Conservation (phyloP, 331 rosid genomes). For the Prunus yedoensis region DNA sequence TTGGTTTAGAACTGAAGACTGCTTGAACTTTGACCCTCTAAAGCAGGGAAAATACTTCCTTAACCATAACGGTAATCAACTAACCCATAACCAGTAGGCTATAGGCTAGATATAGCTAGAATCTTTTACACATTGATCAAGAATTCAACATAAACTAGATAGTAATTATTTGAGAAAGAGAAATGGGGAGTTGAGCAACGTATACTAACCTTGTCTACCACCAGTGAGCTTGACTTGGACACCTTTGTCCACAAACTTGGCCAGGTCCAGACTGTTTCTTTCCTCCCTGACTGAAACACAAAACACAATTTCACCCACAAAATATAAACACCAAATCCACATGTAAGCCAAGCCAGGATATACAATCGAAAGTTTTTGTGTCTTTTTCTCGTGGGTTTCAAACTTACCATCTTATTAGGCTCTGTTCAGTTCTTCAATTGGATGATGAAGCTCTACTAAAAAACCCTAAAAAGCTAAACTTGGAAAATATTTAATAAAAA, state of each 20-base stretch:
- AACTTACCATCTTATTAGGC: constrained; percentile 28
- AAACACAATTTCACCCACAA: neutral
- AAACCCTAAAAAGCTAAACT: neutral
- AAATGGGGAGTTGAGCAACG: neutral
- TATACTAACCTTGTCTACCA: constrained; percentile 54
- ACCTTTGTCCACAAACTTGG: constrained; percentile 71
- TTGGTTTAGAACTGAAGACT: too few relatives aligned
- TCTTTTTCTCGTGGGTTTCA: neutral
- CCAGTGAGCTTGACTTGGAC: constrained; percentile 72
- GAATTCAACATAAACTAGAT: neutral
- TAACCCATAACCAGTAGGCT: too few relatives aligned
- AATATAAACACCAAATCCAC: neutral
- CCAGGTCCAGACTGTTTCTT: constrained; percentile 67
- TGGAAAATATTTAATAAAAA: neutral
- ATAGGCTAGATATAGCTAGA: too few relatives aligned
- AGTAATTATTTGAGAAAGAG: neutral
- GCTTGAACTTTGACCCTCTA: too few relatives aligned
- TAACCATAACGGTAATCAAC: too few relatives aligned
- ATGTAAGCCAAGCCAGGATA: neutral
- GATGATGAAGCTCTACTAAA: constrained; percentile 6
- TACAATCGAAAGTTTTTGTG: neutral
- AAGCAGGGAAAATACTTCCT: too few relatives aligned
- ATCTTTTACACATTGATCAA: too few relatives aligned
- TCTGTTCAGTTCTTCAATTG: constrained; percentile 9
- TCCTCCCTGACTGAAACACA: constrained; percentile 49